Base-by-base conservation (phyloP, 176 grass and related monocot species). In the Eleusine indica region DNA sequence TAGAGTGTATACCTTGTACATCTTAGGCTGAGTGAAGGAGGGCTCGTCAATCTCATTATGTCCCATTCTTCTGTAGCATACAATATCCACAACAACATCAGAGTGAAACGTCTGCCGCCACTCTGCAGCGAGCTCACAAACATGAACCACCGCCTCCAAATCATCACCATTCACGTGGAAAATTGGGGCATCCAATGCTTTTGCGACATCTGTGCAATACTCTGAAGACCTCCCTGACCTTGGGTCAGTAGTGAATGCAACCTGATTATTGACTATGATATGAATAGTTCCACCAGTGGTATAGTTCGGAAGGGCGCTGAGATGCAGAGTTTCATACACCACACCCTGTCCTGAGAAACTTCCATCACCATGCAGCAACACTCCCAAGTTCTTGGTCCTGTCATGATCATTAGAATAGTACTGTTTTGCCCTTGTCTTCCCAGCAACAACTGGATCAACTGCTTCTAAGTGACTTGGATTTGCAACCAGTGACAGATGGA, bases 21-120 rank as follows among this genome's bases (percentile, higher is more conserved):
- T 98, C 83, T 93, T 98, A 68, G 95, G 95, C 47, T 98, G 95
- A 35, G 95, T 98, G 79, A 98, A 98, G 54, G 95, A 98, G n/a
- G 95, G 95, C 46, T 98, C 95, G 57, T 98, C 95, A 18, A 98
- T 98, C 88, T 98, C 95, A 52, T 98, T 98, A 66, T 98, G 95
- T 7, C 95, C 95, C 63, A 98, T 94, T 69, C 95, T 86, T 44
- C 95, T 84, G 61, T 98, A 98, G 63, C 95, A 98, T 62, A 98
- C 90, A 37, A 98, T 80, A 73, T 98, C 95, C 1, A 98, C 87
- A 7, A 98, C 95, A 7, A 98, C 95, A 48, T 98, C 95, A 70
- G 92, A 94, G 77, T 98, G 95, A 69, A 93, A 98, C 12, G 81
- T 98, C 72, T 98, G 95, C 9, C 95, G 90, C 95, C 95, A 98